Base-by-base conservation (phyloP, 2,329 filamentous ascomycete species). In the Tympanopsis confertula region DNA sequence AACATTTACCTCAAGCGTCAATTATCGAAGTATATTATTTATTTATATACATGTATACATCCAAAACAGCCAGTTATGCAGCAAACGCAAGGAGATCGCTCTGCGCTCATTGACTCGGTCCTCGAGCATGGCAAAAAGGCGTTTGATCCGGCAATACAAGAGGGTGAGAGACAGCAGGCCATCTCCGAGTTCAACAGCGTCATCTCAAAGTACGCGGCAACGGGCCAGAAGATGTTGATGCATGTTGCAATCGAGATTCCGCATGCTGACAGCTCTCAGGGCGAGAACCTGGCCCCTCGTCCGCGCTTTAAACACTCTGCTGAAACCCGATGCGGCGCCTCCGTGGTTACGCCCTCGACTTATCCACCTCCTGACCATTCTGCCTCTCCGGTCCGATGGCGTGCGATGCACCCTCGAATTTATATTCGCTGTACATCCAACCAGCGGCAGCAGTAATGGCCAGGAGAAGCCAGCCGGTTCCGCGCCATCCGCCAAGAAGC, bases 351-450 rank as follows among this genome's bases (percentile, higher is more conserved):
- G 69, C 32, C 46, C 64, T 14, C 65, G 65, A 30, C 51, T 85
- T 2, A 62, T 78, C 46, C 65, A 65, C 40, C 63, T 70, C 12
- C 62, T 86, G 33, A 74, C 78, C 2, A 51, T 65, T 12, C 50
- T 85, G 7, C 80, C 81, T 1, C 61, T 83, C 19, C 65, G 79
- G 3, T 57, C 62, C 2, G 68, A 74, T 42, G 81, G 81, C 14
- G 76, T 86, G 13, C 69, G 80, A 22, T 69, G 74, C 19, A 80
- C 76, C 0, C 63, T 85, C 42, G 80, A 85, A 49, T 85, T 85
- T 49, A 65, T 86, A 24, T 80, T 83, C 40, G 69, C 78, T 1
- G 74, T 82, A 5, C 79, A 83, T 42, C 72, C 79, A 0, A 66
- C 70, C 42, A 65, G 61, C 44, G 56, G 58, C 5, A 53, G 61